These are phyloP conservation scores for Boletus mariae DNA, from an alignment of 1,284 basidiomycete genomes.

Conservation along the genomic window DNA sequence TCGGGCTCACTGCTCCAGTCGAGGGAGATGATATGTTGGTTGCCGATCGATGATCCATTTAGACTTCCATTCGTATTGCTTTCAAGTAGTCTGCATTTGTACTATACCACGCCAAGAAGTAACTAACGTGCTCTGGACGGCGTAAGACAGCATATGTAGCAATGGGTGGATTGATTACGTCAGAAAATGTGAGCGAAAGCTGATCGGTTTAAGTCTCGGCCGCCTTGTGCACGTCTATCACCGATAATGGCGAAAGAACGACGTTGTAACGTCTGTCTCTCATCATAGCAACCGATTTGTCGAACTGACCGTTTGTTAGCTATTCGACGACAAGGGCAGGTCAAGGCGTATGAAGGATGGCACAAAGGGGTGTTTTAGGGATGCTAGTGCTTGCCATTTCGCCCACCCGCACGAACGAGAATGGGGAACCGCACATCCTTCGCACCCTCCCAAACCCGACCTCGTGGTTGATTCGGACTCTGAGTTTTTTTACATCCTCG, in stretches of 20 bases:
- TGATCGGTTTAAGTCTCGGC: too few species aligned
- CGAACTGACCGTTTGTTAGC: conserved; percentile 14
- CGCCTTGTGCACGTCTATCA: background rate
- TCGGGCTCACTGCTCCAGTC: conserved; percentile 22
- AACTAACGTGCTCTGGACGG: too few species aligned
- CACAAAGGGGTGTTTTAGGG: conserved; percentile 19
- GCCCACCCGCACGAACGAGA: conserved; percentile 29
- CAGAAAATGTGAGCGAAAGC: background rate
- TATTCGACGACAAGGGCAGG: conserved; percentile 29
- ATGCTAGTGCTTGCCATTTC: conserved; percentile 23
- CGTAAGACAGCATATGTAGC: too few species aligned
- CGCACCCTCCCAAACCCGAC: conserved; percentile 23
- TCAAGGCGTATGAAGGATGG: conserved; percentile 24
- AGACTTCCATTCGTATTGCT: conserved; percentile 12
- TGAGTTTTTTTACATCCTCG: conserved; percentile 22
- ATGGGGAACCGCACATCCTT: conserved; percentile 24
- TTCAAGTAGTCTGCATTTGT: too few species aligned
- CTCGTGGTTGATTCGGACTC: conserved; percentile 22
- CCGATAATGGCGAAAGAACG: conserved; percentile 15
- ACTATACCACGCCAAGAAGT: too few species aligned
- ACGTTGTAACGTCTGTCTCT: conserved; percentile 31
- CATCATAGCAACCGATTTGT: background rate
- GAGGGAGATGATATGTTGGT: background rate
- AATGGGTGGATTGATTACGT: too few species aligned
- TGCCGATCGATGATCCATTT: background rate